Evolutionary conservation across 1,284 basidiomycete species (phyloP).

Genomic region (Cutaneotrichosporon spelunceum): DNA sequence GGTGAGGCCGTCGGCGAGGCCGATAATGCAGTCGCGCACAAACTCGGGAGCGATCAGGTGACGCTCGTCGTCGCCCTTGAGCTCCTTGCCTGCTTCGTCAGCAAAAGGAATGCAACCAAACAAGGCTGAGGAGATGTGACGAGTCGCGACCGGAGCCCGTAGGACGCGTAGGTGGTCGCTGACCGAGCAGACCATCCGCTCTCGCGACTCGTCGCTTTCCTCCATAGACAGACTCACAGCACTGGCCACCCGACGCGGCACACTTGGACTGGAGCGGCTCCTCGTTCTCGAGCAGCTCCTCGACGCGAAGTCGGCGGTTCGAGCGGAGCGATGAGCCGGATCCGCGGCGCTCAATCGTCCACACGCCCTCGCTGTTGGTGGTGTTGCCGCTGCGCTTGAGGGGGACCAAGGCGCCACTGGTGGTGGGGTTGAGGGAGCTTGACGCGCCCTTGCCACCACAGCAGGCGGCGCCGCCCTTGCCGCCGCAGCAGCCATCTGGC

Average conservation of each 20-base stretch:
- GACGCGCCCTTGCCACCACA: constrained; percentile 21
- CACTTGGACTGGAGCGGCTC: constrained; percentile 47
- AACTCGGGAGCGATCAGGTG: constrained; percentile 52
- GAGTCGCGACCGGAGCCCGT: not conserved
- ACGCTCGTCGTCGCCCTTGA: constrained; percentile 53
- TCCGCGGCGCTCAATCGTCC: constrained; percentile 21
- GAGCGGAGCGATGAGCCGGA: constrained; percentile 19
- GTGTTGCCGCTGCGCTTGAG: constrained; percentile 19
- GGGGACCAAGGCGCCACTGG: constrained; percentile 18
- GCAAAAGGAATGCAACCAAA: constrained; percentile 9
- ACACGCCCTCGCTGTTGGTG: constrained; percentile 16
- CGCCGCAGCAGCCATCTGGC: constrained; percentile 20
- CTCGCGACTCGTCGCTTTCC: not conserved
- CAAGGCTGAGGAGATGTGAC: not conserved
- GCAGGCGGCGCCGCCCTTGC: constrained; percentile 20
- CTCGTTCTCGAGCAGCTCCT: constrained; percentile 34
- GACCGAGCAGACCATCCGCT: not conserved
- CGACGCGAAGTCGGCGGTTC: constrained; percentile 23
- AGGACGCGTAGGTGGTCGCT: not conserved
- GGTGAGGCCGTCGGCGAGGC: constrained; percentile 91
- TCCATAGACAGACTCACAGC: constrained; percentile 31
- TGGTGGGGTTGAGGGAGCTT: constrained; percentile 2
- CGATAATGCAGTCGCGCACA: constrained; percentile 71
- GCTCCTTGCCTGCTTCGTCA: constrained; percentile 42
- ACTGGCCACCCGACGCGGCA: constrained; percentile 38